phyloP scores from a whole-genome alignment of 768 basidiomycete species.

The Hygrophoropsis aurantiaca region DNA sequence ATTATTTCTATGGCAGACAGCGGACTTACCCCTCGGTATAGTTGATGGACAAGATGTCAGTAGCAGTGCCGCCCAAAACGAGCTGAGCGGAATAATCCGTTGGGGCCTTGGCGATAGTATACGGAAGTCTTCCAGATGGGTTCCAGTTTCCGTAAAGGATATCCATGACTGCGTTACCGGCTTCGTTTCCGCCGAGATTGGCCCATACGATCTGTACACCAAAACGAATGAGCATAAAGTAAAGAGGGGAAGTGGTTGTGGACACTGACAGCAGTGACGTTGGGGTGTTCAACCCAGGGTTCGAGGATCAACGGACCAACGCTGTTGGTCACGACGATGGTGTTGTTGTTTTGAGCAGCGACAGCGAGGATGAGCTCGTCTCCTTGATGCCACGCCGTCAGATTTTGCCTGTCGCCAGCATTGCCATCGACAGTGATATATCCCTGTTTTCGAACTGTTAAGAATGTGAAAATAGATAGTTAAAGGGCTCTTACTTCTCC shows the following conservation, averaged over 20 bases:
- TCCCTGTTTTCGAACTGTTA: slow-evolving; percentile 28
- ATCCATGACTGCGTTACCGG: slow-evolving; percentile 75
- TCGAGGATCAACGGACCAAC: slow-evolving; percentile 73
- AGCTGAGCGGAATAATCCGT: slow-evolving; percentile 52
- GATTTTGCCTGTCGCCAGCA: slow-evolving; percentile 35
- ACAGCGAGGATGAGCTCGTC: slow-evolving; percentile 49
- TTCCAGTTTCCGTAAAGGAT: slow-evolving; percentile 77
- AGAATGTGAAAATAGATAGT: neutral
- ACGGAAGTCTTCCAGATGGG: slow-evolving; percentile 71
- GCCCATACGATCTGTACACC: slow-evolving; percentile 42
- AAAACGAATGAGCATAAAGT: slow-evolving; percentile 13
- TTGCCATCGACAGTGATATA: slow-evolving; percentile 64
- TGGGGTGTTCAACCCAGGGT: slow-evolving; percentile 73
- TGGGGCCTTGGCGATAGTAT: slow-evolving; percentile 64
- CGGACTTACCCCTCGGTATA: slow-evolving; percentile 53
- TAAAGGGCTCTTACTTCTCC: slow-evolving; percentile 53
- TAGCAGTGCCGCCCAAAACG: slow-evolving; percentile 19
- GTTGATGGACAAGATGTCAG: slow-evolving; percentile 45
- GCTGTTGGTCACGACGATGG: slow-evolving; percentile 77
- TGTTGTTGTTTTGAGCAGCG: slow-evolving; percentile 71
- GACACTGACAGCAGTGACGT: slow-evolving; percentile 64
- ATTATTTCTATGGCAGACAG: neutral
- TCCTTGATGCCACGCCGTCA: slow-evolving; percentile 38
- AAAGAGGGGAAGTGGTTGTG: slow-evolving; percentile 17
- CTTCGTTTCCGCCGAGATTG: slow-evolving; percentile 69